A percentile compares a stretch with the other conserved stretches of the same genome.
Evolutionary conservation across 2,329 filamentous ascomycete genomes (phyloP).

Genomic region (Colletotrichum incanum): DNA sequence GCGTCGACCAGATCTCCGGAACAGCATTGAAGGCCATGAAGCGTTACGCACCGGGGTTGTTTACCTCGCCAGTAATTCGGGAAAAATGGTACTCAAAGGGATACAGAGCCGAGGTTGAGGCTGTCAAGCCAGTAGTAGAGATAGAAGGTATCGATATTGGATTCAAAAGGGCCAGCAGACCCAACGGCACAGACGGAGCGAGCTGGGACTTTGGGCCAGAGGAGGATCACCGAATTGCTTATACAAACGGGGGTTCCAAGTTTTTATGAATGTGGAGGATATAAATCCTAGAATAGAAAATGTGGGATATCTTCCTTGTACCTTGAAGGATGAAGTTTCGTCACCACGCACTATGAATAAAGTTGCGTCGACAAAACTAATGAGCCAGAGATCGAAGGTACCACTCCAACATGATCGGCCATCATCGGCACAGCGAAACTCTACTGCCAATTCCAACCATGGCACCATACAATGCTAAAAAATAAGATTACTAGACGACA

Average conservation of each 20-base stretch:
- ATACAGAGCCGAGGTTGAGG: slow-evolving; percentile 57
- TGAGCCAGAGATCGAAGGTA: background rate
- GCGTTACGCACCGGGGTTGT: slow-evolving; percentile 68
- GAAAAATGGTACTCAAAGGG: slow-evolving; percentile 65
- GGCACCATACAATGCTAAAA: background rate
- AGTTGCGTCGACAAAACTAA: background rate
- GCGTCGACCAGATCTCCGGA: slow-evolving; percentile 76
- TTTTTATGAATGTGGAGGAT: background rate
- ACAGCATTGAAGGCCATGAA: slow-evolving; percentile 71
- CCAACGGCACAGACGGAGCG: slow-evolving; percentile 71
- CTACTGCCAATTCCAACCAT: background rate
- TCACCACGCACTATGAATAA: background rate
- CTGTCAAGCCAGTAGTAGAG: slow-evolving; percentile 62
- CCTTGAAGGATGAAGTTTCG: background rate
- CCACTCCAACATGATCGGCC: background rate
- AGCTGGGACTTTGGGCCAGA: slow-evolving; percentile 69
- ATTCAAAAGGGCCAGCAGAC: slow-evolving; percentile 60
- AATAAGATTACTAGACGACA: background rate
- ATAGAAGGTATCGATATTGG: slow-evolving; percentile 61
- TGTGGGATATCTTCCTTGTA: no score
- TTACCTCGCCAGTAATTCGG: slow-evolving; percentile 62
- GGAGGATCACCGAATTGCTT: slow-evolving; percentile 48
- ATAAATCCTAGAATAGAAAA: background rate
- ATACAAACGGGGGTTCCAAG: slow-evolving; percentile 1
- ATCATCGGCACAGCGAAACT: no score